phyloP scores from a whole-genome alignment of 2,329 filamentous ascomycete genomes.

The Talaromyces sp. region DNA sequence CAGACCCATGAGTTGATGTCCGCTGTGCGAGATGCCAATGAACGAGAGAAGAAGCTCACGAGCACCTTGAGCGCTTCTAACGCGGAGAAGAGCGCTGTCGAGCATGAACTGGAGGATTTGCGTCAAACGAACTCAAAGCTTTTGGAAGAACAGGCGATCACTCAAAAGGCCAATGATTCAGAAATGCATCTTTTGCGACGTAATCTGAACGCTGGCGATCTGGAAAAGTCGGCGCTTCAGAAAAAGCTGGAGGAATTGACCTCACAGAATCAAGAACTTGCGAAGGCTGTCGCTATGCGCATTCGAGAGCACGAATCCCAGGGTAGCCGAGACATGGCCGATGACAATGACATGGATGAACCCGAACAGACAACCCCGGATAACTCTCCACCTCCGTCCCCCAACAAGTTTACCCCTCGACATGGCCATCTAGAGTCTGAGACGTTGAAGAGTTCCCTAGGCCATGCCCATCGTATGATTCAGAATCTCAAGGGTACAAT shows the following conservation, averaged over 20 bases:
- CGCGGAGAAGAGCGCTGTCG: constrained; percentile 73
- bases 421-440: constrained; percentile 93
- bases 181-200: constrained; percentile 84
- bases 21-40: constrained; percentile 72
- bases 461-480: constrained; percentile 94
- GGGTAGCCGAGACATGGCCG: constrained; percentile 59
- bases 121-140: constrained; percentile 78
- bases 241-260: constrained; percentile 86
- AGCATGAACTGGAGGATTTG: constrained; percentile 89
- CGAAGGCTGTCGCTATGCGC: constrained; percentile 77
- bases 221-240: constrained; percentile 76
- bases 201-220: constrained; percentile 75
- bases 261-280: constrained; percentile 87
- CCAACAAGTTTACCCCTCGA: constrained; percentile 85
- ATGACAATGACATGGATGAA: constrained; percentile 66
- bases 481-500: constrained; percentile 93
- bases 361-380: constrained; percentile 77
- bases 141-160: constrained; percentile 74
- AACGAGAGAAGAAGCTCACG: constrained; percentile 79
- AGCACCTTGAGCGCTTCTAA: constrained; percentile 71
- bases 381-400: constrained; percentile 86
- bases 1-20: constrained; percentile 82
- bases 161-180: constrained; percentile 82
- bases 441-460: constrained; percentile 89
- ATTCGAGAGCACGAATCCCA: constrained; percentile 69